A percentile compares a stretch with the other conserved stretches of the same genome.
These are phyloP conservation scores for Hypericum androsaemum DNA, from an alignment of 345 rosid species.

Conservation along the genomic window DNA sequence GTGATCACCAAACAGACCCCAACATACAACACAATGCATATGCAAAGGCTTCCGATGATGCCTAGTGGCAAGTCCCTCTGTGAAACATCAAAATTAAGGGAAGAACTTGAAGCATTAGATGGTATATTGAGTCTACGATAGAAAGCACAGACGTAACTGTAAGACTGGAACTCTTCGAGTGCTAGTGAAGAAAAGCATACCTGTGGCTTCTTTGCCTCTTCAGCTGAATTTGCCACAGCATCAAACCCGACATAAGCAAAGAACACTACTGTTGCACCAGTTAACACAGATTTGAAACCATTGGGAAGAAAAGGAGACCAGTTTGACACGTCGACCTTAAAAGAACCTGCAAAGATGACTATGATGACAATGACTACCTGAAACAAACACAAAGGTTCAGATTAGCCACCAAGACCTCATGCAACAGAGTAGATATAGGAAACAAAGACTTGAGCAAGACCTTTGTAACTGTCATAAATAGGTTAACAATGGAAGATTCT, in stretches of 20 bases:
- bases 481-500: constrained; percentile 70
- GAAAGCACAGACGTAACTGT: neutral
- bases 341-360: constrained; percentile 70
- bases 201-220: constrained; percentile 91
- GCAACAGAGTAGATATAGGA: neutral
- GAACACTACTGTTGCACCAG: constrained; percentile 91
- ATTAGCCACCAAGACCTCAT: too few relatives aligned
- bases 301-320: constrained; percentile 93
- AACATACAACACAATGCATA: constrained; percentile 61
- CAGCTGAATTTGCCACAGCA: constrained; percentile 94
- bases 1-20: constrained; percentile 88
- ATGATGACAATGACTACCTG: constrained; percentile 78
- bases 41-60: constrained; percentile 80
- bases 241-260: constrained; percentile 98
- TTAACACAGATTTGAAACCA: constrained; percentile 62
- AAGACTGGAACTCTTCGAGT: constrained; percentile 1
- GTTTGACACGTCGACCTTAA: constrained; percentile 75
- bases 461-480: constrained; percentile 76
- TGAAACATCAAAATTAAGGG: constrained; percentile 14
- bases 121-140: neutral
- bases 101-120: constrained; percentile 4
- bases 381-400: constrained; percentile 1
- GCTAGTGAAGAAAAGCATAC: constrained; percentile 23
- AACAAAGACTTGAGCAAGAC: constrained; percentile 19
- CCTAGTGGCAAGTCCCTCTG: constrained; percentile 92